Evolutionary conservation across 352 stramenopile genomes (phyloP), one percentile per base, ranked within the genome.

Genomic region (Phytophthora pseudosyringae): DNA sequence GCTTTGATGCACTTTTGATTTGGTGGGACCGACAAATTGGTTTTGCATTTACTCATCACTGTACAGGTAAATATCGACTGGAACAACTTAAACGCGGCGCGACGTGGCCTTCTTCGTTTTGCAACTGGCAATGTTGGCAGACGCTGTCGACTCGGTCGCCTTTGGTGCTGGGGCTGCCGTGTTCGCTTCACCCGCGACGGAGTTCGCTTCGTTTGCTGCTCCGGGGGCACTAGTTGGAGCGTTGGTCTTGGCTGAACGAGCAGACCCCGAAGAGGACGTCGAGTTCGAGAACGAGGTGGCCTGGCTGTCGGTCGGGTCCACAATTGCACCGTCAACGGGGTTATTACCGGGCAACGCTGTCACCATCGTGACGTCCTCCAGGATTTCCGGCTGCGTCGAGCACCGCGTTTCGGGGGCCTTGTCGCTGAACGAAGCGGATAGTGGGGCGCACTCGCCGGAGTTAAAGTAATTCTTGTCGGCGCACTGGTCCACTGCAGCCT

Each of bases 381-480:
- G 41, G 15, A 85, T 62, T 50, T 85, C 54, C 6, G 64, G 73
- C 35, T 85, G 43, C 1, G 44, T 71, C 5, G 68, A 81, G 62
- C 76, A 85, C 3, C 68, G 54, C 21, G 58, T 47, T 26, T 71
- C 67, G 1, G 73, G 73, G 1, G 73, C 62, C 1, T 75, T 67
- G 33, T 64, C 52, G 26, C 58, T 79, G 63, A 79, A 85, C 5
- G 73, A 73, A 12, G 67, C 66, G 3, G 67, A 67, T 4, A 85
- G 60, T 3, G 76, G 67, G 10, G 71, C 60, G 43, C 76, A 85
- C 54, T 85, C 71, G 5, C 71, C 76, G 12, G 68, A 64, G 61
- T 81, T 81, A 47, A 86, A 86, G 64, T 76, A 81, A 46, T 83
- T 83, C 45, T 75, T 77, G 65, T 82, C 73, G 0, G 64, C 36